Percentiles rank a stretch among this genome's conserved stretches.
Conservation (phyloP, 2,329 filamentous ascomycete genomes). For the Macroventuria anomochaeta region DNA sequence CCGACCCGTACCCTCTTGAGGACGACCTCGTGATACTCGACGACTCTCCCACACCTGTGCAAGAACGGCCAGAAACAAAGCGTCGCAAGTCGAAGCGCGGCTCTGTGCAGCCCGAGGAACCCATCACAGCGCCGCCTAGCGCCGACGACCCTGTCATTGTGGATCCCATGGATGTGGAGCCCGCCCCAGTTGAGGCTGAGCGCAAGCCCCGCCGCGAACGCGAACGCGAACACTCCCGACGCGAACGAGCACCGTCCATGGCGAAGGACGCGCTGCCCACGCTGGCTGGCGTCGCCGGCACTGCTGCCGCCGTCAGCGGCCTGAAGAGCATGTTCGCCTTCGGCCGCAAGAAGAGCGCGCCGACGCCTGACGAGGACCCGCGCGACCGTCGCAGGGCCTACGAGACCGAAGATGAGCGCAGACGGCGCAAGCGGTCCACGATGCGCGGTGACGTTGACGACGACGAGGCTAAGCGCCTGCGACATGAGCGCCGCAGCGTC, state of each 20-base stretch:
- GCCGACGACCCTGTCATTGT: slow-evolving; percentile 54
- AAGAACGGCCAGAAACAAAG: slow-evolving; percentile 44
- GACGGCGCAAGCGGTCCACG: slow-evolving; percentile 47
- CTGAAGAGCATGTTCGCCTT: slow-evolving; percentile 62
- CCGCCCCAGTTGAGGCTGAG: slow-evolving; percentile 55
- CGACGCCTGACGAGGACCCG: slow-evolving; percentile 35
- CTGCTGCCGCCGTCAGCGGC: slow-evolving; percentile 56
- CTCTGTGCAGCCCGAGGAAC: slow-evolving; percentile 44
- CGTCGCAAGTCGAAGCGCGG: slow-evolving; percentile 52
- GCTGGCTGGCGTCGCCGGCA: slow-evolving; percentile 38
- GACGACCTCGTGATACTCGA: slow-evolving; percentile 65
- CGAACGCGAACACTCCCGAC: slow-evolving; percentile 47
- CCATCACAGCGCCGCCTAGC: slow-evolving; percentile 47
- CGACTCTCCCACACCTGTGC: slow-evolving; percentile 44
- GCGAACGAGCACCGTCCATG: slow-evolving; percentile 65
- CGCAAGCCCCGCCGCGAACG: slow-evolving; percentile 51
- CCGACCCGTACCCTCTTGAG: slow-evolving; percentile 67
- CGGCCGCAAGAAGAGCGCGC: slow-evolving; percentile 43
- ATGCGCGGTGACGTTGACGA: slow-evolving; percentile 44
- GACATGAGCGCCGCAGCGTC: slow-evolving; percentile 46
- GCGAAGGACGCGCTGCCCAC: slow-evolving; percentile 60
- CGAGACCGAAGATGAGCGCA: slow-evolving; percentile 48
- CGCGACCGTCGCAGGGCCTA: slow-evolving; percentile 44
- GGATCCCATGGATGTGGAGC: slow-evolving; percentile 47
- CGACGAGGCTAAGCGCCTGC: slow-evolving; percentile 47